Evolutionary conservation across 345 rosid species (phyloP), one percentile per base, ranked within the genome.

Genomic region (Camelina hispida): DNA sequence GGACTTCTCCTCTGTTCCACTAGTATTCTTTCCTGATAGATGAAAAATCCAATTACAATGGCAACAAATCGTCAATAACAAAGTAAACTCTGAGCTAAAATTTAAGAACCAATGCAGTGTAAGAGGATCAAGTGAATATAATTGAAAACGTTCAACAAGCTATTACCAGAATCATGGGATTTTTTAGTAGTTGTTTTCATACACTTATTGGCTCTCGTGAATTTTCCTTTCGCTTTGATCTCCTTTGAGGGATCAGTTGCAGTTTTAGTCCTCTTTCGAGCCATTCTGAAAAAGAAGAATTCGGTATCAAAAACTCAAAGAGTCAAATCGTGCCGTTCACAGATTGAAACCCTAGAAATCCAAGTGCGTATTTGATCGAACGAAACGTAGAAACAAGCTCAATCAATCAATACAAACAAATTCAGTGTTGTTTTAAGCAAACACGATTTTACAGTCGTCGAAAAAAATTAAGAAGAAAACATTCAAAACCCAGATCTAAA

Each of bases 1-100:
- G 44, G 83, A 61, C 52, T 82, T 72, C 62, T 73, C 73, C 30
- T 64, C 68, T 50, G 28, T 78, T 69, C 71, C 76, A 38, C 55
- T 55, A 23, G 30, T 74, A 74, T 18, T 51, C 57, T 63, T 58
- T 38, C 80, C 82, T 78, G 43, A 42, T 59, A 68, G 30, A 63
- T 47, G 46, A 32, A 58, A 4, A 50, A 40, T 43, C 38, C 10
- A 46, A 47, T 17, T 52, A 54, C 32, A 69, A 55, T 37, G 28
- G 56, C 51, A 68, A 55, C 2, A 32, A 40, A 47, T 30, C 3
- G 15, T 23, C n/a, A 9, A 46, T 54, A 69, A 55, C 14, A 58
- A n/a, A n/a, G n/a, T n/a, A n/a, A n/a, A 43, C 17, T 57, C 65
- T 8, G 30, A 43, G 64, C 30, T 42, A 42, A 55, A 43, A 15